Evolutionary conservation across 305 asterid genomes (phyloP), one percentile per base, ranked within the genome.

Genomic region (Stenogyne calaminthoides): DNA sequence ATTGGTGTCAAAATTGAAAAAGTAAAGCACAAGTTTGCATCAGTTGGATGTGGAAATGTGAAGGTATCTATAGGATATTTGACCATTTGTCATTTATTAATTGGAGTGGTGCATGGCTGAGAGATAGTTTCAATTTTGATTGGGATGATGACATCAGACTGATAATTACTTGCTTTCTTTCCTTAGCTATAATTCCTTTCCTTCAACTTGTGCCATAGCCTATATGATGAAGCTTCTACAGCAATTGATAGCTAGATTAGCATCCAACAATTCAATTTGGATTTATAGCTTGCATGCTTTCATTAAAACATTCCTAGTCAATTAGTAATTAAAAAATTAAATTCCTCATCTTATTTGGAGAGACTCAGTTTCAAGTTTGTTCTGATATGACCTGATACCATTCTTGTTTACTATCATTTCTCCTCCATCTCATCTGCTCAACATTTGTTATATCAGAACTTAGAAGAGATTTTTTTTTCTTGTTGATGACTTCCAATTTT

Each of bases 231-330:
- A 69, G 32, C 54, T 69, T 75, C 52, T 55, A n/a, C 44, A 9
- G 72, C 64, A 46, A 46, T 9, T 15, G 27, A 6, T 47, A 36
- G 32, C 68, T 29, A 18, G 19, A 51, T 34, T 34, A 60, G 42
- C 3, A 6, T 22, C 12, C 44, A 9, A 47, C 42, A 62, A 47
- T 52, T 71, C 37, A 62, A 51, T 62, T 36, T 32, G 18, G 9
- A 12, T 27, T 20, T 39, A 0, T 52, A 37, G 18, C 57, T 37
- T 64, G 52, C 25, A 40, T 64, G 37, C 49, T 22, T 73, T 32
- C 10, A 9, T 62, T 51, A 10, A 15, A 64, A 27, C 72, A 60
- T 64, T 73, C 67, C n/a, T 44, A 55, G 66, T 55, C 14, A 72
- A 52, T 37, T 51, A 22, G 19, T 40, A 22, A 54, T 39, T 39